Evolutionary conservation across 179 eudicot genomes (phyloP), one percentile per base, ranked within the genome.

Genomic region (Vitellaria paradoxa): DNA sequence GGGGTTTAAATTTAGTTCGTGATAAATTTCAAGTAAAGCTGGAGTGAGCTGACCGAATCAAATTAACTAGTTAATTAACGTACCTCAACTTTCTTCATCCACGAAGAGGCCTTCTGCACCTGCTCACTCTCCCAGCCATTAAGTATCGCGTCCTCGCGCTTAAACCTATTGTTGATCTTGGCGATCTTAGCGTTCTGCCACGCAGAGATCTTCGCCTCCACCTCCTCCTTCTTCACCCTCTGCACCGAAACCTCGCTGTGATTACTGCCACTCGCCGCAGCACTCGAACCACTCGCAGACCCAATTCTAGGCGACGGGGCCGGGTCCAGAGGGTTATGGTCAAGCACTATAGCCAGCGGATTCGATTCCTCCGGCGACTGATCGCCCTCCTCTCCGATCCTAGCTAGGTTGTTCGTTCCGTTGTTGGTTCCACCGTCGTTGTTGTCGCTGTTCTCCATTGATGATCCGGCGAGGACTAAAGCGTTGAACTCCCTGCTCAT

Each of bases 41-140:
- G 37, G 37, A 30, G 37, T 30, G 37, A 30, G 37, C 37, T 30
- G 37, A 30, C 37, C 2, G 37, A 30, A 30, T 30, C 37, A 30
- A 30, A 30, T 30, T 30, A 30, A 30, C 37, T 30, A 9, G 49
- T 55, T 8, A 13, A 18, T 3, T 14, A 4, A 74, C 50, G 18
- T 84, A 95, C 99, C 97, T 95, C 99, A 72, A 96, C 82, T 84
- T 89, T 91, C 82, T 92, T 89, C 99, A 96, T 96, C 90, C 93
- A 85, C 13, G 97, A 89, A 70, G 86, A 74, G 21, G 98, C 87
- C 88, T 87, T 88, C 0, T 90, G 92, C 73, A 91, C 92, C 56
- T 93, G 91, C 81, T 92, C 98, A 46, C 80, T 88, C 79, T 96
- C 99, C 97, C 94, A 90, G 0, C 98, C 98, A 21, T 78, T 84